These are phyloP conservation scores for Cardamine chenopodiifolia DNA, from an alignment of 345 rosid genomes.

Conservation along the genomic window DNA sequence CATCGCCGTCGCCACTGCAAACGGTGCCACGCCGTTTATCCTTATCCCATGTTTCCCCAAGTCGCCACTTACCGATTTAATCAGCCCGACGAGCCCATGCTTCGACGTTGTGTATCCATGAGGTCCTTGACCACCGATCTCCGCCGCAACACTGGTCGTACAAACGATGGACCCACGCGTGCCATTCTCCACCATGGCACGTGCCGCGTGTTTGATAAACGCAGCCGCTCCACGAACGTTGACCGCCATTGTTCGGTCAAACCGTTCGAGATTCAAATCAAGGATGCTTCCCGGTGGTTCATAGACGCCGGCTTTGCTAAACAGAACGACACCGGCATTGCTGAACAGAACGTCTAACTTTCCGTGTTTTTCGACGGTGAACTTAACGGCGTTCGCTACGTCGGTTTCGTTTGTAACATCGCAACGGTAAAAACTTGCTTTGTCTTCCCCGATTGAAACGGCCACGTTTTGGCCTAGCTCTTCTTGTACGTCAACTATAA, in stretches of 20 bases:
- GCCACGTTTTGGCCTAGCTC: slow-evolving; percentile 57
- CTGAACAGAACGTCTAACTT: slow-evolving; percentile 71
- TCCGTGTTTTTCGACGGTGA: slow-evolving; percentile 52
- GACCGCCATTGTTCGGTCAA: slow-evolving; percentile 60
- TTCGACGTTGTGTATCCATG: slow-evolving; percentile 73
- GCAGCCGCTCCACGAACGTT: slow-evolving; percentile 75
- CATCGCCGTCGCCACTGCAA: slow-evolving; percentile 67
- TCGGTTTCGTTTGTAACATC: slow-evolving; percentile 75
- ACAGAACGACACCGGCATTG: slow-evolving; percentile 59
- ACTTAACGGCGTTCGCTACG: slow-evolving; percentile 60
- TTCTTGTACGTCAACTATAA: slow-evolving; percentile 71
- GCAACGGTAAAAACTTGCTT: slow-evolving; percentile 56
- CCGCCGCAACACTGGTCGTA: slow-evolving; percentile 57
- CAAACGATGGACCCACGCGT: slow-evolving; percentile 72
- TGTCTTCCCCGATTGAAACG: slow-evolving; percentile 47
- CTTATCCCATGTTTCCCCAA: slow-evolving; percentile 79
- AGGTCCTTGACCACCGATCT: slow-evolving; percentile 44
- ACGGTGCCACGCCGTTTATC: slow-evolving; percentile 77
- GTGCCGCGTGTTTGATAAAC: slow-evolving; percentile 70
- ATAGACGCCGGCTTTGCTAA: slow-evolving; percentile 31
- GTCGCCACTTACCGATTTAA: slow-evolving; percentile 66
- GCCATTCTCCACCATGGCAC: slow-evolving; percentile 63
- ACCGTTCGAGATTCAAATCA: slow-evolving; percentile 51
- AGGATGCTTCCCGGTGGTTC: slow-evolving; percentile 58
- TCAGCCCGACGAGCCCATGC: slow-evolving; percentile 68